Base-by-base conservation (phyloP, 176 grass and related monocot species). In the Avena atlantica region DNA sequence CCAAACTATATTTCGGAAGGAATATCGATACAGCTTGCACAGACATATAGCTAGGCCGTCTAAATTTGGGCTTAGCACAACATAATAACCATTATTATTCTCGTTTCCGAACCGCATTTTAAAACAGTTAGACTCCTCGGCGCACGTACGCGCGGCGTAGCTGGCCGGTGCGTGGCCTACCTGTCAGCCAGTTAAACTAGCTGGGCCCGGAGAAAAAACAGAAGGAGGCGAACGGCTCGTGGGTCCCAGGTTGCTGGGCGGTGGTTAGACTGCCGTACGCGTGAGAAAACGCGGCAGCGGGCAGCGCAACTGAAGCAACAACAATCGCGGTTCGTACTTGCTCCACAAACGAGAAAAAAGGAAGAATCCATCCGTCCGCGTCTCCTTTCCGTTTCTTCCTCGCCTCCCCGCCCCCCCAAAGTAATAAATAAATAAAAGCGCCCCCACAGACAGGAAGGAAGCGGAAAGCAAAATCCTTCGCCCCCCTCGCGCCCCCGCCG, bases 201-300 rank as follows among this genome's bases (percentile, higher is more conserved):
- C 40, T 40, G 50, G 62, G 67, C 29, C 78, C 73, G 3, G 40
- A 21, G 16, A 34, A 17, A 37, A 61, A 47, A 34, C 70, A 0
- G 40, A 2, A 9, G 12, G 25, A 21, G 24, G 45, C 4, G 65
- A 70, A 40, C 81, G 81, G 37, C 76, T 56, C 40, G 64, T 66
- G 23, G 44, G 5, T 34, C 60, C 24, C 5, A 2, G 53, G 21
- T 11, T 29, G 62, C 62, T 29, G 1, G 8, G 17, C 37, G 24
- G 88, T 76, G 12, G 70, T 60, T 74, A 55, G 44, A 47, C 24
- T 76, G 25, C 70, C 72, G 83, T 86, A 82, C 83, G 62, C 62
- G 88, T 42, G 50, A 86, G 69, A 86, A 86, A 86, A 51, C 83
- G 77, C 83, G 83, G 78, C 78, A 76, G 36, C 36, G 36, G 4